Percentiles rank a stretch among this genome's conserved stretches.
Conservation (phyloP, 176 grass and related monocot genomes). For the Luzula sylvatica region DNA sequence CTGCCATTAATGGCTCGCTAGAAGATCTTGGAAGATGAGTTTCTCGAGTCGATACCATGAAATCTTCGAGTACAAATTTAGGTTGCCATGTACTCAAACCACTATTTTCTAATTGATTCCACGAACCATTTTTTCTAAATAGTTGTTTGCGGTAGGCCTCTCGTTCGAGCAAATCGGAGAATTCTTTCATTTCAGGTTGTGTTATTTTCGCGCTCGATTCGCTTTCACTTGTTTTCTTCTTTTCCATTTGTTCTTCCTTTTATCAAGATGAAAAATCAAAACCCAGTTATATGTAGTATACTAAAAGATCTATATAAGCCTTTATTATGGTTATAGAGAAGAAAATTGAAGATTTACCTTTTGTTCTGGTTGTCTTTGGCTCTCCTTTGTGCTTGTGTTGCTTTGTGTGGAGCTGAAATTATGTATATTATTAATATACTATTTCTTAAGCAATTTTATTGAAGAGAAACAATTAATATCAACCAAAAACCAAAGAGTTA, state of each 20-base stretch:
- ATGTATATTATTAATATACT: no score
- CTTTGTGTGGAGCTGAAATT: no score
- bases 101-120: slow-evolving; percentile 6
- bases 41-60: slow-evolving; percentile 2
- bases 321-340: no score
- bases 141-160: slow-evolving; percentile 11
- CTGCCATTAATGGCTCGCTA: background rate
- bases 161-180: slow-evolving; percentile 21
- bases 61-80: slow-evolving; percentile 28
- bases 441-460: no score
- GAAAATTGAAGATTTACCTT: background rate
- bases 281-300: no score
- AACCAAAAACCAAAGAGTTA: background rate
- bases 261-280: background rate
- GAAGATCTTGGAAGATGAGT: slow-evolving; percentile 11
- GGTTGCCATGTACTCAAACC: background rate
- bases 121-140: background rate
- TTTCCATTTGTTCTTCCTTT: slow-evolving; percentile 15
- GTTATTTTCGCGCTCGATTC: slow-evolving; percentile 17
- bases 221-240: background rate
- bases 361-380: no score
- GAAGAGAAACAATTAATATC: no score
- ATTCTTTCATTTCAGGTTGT: slow-evolving; percentile 20
- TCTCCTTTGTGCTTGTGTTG: no score
- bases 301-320: no score